phyloP scores from a whole-genome alignment of 305 asterid genomes.

The Fraxinus albicans region DNA sequence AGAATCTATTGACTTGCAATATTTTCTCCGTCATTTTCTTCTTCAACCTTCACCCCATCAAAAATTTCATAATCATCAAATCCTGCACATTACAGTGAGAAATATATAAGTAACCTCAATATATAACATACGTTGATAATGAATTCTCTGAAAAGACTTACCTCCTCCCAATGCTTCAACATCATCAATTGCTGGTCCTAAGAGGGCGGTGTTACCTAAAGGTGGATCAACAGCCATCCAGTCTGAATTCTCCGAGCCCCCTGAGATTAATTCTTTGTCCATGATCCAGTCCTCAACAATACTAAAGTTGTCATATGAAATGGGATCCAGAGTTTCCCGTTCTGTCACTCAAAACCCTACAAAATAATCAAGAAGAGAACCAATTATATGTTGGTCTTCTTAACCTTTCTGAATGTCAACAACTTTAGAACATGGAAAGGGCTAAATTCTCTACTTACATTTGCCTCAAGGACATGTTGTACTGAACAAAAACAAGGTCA shows the following conservation, averaged over 20 bases:
- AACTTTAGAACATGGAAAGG: neutral
- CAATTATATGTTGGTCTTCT: neutral
- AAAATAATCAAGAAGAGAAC: slow-evolving; percentile 19
- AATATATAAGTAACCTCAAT: slow-evolving; percentile 5
- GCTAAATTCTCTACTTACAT: slow-evolving; percentile 44
- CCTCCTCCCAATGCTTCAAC: slow-evolving; percentile 77
- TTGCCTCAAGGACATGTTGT: slow-evolving; percentile 72
- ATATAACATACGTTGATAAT: neutral
- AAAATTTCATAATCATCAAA: slow-evolving; percentile 76
- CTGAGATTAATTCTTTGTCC: slow-evolving; percentile 45
- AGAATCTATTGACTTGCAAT: slow-evolving; percentile 27
- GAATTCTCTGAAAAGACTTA: slow-evolving; percentile 27
- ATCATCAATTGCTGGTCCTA: slow-evolving; percentile 63
- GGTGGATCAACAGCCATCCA: slow-evolving; percentile 87
- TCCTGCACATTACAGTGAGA: slow-evolving; percentile 42
- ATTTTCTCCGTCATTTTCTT: slow-evolving; percentile 53
- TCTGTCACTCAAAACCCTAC: slow-evolving; percentile 43
- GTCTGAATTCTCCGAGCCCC: slow-evolving; percentile 47
- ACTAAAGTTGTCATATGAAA: slow-evolving; percentile 56
- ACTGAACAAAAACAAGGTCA: slow-evolving; percentile 72
- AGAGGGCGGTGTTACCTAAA: slow-evolving; percentile 46
- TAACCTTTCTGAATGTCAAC: slow-evolving; percentile 9
- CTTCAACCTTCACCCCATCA: slow-evolving; percentile 67
- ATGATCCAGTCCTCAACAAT: slow-evolving; percentile 73
- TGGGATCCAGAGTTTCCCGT: slow-evolving; percentile 53